phyloP scores from a whole-genome alignment of 495 filamentous ascomycete species.

The Aspergillus steynii region DNA sequence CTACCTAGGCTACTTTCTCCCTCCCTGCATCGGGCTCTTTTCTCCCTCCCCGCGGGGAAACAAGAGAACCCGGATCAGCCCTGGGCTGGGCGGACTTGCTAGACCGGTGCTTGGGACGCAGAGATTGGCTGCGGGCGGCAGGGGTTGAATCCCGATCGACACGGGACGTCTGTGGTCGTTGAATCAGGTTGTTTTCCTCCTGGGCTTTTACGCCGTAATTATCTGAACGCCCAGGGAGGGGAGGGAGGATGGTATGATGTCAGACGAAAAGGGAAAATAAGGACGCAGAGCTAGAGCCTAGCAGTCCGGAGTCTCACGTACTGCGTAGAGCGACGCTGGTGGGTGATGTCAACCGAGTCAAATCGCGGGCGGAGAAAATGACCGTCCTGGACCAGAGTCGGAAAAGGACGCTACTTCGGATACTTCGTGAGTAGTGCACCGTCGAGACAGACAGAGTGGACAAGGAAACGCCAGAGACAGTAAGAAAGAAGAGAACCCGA shows the following conservation, averaged over 20 bases:
- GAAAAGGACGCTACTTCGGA: not conserved
- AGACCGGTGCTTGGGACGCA: not conserved
- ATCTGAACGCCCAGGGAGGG: too few species aligned
- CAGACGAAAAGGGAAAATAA: not conserved
- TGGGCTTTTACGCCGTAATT: too few species aligned
- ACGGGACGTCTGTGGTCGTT: slow-evolving; percentile 12
- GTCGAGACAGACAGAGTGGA: too few species aligned
- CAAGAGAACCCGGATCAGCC: not conserved
- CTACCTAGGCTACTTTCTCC: not conserved
- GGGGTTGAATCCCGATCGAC: slow-evolving; percentile 27
- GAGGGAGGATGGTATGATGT: not conserved
- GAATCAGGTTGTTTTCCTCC: not conserved
- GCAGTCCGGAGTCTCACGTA: not conserved
- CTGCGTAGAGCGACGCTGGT: not conserved
- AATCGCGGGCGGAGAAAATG: not conserved
- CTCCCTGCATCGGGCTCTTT: slow-evolving; percentile 17
- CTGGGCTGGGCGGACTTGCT: not conserved
- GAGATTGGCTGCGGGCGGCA: slow-evolving; percentile 15
- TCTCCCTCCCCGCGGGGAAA: slow-evolving; percentile 21
- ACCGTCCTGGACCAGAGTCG: not conserved
- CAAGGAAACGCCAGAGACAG: not conserved
- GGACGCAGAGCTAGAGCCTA: too few species aligned
- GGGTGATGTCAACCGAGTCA: not conserved
- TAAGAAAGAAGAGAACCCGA: slow-evolving; percentile 2
- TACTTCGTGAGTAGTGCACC: too few species aligned